Base-by-base conservation (phyloP, 1,284 basidiomycete species). In the Entoloma clypeatum region DNA sequence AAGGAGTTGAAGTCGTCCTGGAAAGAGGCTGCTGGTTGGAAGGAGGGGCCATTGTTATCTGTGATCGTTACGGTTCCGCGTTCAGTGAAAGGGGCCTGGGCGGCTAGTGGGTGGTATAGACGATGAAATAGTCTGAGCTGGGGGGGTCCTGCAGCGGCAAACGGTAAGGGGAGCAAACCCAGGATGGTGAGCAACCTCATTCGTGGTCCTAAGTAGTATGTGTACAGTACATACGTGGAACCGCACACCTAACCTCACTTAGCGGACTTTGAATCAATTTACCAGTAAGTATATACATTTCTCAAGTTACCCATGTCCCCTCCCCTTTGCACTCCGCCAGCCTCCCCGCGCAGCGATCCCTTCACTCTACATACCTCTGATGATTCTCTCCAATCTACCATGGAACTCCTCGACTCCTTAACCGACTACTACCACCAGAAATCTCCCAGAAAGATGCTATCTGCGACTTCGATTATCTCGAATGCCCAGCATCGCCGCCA, bases 391-490 rank as follows among this genome's bases (percentile, higher is more conserved):
- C 52, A 56, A 40, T 68, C 69, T 4, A 74, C 80, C 11, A 63
- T 74, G 36, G 63, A 68, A 45, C 72, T 80, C 50, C 74, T 85
- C 53, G 74, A 82, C 48, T 71, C 74, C 23, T 74, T 86, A 40
- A 67, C 78, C 31, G 62, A 72, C 10, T 83, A 79, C 52, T 85
- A 86, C 58, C 75, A 81, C 54, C 70, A 77, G 51, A 77, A 82
- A n/a, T n/a, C n/a, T n/a, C n/a, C n/a, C n/a, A n/a, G n/a, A n/a
- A n/a, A n/a, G n/a, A n/a, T n/a, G n/a, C n/a, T n/a, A n/a, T n/a
- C n/a, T n/a, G n/a, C n/a, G n/a, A n/a, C n/a, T n/a, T n/a, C n/a
- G n/a, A n/a, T n/a, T n/a, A 23, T 11, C 17, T 53, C 56, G 10
- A 21, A 21, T 33, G 22, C 19, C 42, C 32, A 43, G 43, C 16